Evolutionary conservation across 2,329 filamentous ascomycete genomes (phyloP).

Genomic region (Pseudopyrenochaeta lycopersici): DNA sequence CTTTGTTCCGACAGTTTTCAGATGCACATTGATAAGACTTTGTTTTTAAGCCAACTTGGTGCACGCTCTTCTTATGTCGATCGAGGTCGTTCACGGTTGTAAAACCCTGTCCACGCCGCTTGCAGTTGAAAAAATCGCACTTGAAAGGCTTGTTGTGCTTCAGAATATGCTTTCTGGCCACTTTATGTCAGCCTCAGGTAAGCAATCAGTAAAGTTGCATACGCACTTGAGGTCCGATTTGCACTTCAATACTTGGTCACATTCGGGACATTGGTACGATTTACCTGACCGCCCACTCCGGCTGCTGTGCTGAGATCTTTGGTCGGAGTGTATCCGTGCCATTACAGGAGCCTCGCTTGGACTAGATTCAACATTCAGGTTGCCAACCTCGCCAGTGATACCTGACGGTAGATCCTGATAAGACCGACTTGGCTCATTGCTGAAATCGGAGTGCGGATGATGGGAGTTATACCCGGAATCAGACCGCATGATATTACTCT

Average conservation of each 20-base stretch:
- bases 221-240: constrained; percentile 50
- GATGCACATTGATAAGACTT: constrained; percentile 67
- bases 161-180: constrained; percentile 74
- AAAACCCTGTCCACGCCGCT: constrained; percentile 69
- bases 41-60: constrained; percentile 59
- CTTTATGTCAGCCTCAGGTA: constrained; percentile 14
- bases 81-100: constrained; percentile 82
- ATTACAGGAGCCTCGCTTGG: constrained; percentile 24
- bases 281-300: constrained; percentile 29
- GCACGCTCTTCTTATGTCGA: constrained; percentile 79
- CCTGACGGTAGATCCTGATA: constrained; percentile 32
- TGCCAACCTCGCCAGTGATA: constrained; percentile 20
- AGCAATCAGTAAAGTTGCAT: not conserved
- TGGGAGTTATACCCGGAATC: constrained; percentile 48
- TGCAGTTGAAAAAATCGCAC: constrained; percentile 68
- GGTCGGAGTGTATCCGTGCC: constrained; percentile 27
- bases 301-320: constrained; percentile 35
- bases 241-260: constrained; percentile 39
- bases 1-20: constrained; percentile 64
- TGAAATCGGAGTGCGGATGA: constrained; percentile 38
- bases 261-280: constrained; percentile 27
- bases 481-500: constrained; percentile 22
- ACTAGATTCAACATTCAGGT: constrained; percentile 25
- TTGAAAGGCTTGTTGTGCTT: constrained; percentile 74
- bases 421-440: constrained; percentile 33